Evolutionary conservation across 352 stramenopile genomes (phyloP).

Genomic region (Lagenidium giganteum): DNA sequence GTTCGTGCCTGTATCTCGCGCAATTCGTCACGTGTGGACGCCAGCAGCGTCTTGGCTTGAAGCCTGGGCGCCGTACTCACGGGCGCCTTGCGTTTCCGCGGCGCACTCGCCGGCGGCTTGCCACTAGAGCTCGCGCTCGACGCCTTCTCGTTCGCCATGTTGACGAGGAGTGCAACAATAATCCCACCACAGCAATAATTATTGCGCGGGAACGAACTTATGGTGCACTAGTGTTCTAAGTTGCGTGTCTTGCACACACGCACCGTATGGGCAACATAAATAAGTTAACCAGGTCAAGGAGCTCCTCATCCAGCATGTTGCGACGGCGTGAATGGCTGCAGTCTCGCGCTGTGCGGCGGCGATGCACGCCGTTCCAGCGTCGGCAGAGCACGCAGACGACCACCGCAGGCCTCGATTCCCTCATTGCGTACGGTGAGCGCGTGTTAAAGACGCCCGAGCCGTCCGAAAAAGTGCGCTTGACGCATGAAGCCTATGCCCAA

Average conservation of each 20-base stretch:
- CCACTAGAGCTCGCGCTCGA: not conserved
- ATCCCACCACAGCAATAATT: too few relatives aligned
- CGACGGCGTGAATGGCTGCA: too few relatives aligned
- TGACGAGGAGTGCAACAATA: too few relatives aligned
- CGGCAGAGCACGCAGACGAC: not conserved
- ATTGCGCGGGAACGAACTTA: too few relatives aligned
- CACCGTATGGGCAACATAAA: too few relatives aligned
- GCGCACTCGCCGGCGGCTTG: not conserved
- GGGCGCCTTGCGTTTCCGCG: conserved; percentile 25
- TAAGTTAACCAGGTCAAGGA: too few relatives aligned
- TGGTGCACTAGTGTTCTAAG: too few relatives aligned
- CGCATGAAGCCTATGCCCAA: conserved; percentile 39
- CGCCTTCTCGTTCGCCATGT: not conserved
- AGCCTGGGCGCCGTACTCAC: conserved; percentile 34
- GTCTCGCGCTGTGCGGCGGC: too few relatives aligned
- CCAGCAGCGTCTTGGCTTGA: conserved; percentile 30
- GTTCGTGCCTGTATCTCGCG: conserved; percentile 35
- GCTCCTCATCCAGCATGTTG: not conserved
- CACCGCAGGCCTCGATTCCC: conserved; percentile 21
- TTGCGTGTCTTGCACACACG: too few relatives aligned
- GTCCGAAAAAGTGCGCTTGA: conserved; percentile 58
- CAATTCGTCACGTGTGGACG: conserved; percentile 40
- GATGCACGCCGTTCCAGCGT: not conserved
- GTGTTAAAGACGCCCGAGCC: conserved; percentile 45
- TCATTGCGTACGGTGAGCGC: conserved; percentile 56